Base-by-base conservation (phyloP, 2,329 filamentous ascomycete genomes). In the Fusarium equiseti region DNA sequence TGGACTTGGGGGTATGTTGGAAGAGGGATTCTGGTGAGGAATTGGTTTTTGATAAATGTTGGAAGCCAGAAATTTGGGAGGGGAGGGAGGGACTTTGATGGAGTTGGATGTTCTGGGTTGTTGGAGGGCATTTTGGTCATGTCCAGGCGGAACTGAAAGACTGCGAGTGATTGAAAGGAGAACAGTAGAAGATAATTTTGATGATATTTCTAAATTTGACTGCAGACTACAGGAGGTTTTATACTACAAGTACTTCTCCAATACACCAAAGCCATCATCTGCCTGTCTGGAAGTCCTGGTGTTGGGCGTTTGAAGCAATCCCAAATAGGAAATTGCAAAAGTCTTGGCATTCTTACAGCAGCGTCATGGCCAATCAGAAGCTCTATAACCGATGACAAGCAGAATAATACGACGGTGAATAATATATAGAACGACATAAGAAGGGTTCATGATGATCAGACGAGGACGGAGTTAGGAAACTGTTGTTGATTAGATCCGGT, bases 11-110 rank as follows among this genome's bases (percentile, higher is more conserved):
- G 57, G 16, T 70, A 73, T 13, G 38, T 67, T 6, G 73, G 73
- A 0, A 75, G 45, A 2, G 74, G 67, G 20, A 74, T 73, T 4
- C 56, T 74, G 38, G 70, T 73, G 2, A 65, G 68, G 15, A 74
- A 74, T 35, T 74, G 72, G 24, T 74, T 74, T 15, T 61, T 63
- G 56, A 71, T 50, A n/a, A 74, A 74, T 7, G 70, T 49, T 0
- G 60, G 48, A 20, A 48, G 10, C 46, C 65, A 38, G 59, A 65
- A 48, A 13, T 64, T 18, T 12, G 72, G 60, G 0, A 74, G 46
- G 8, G 53, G 49, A 9, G 50, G 15, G 59, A 74, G 68, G 5
- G 61, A 22, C 10, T 50, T 56, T 3, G 72, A 74, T 9, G 44
- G 44, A 3, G 11, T 18, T 62, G 49, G 3, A 69, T 26, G 6